Evolutionary conservation across 306 rosid species (phyloP).

Genomic region (Cucumis melo): DNA sequence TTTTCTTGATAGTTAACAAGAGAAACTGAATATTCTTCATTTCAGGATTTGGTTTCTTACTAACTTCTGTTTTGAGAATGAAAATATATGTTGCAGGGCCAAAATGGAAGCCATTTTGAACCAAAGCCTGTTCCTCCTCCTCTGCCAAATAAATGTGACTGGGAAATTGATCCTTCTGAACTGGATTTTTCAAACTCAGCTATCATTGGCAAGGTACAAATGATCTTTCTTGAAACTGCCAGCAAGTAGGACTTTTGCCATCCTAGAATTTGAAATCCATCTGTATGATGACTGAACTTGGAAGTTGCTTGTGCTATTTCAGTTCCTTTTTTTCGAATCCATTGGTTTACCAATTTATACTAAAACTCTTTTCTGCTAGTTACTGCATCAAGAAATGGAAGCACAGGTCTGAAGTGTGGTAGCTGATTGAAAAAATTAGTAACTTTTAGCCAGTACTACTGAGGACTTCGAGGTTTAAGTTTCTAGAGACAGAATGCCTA

Average conservation of each 20-base stretch:
- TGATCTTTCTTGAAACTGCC: slow-evolving; percentile 1
- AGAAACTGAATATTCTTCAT: slow-evolving; percentile 3
- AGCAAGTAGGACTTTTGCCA: neutral
- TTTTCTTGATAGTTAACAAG: neutral
- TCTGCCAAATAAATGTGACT: slow-evolving; percentile 89
- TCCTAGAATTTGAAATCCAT: neutral
- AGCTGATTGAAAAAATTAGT: neutral
- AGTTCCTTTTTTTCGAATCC: neutral
- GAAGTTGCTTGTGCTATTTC: neutral
- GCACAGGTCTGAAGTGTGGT: neutral
- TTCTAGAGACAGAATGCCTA: neutral
- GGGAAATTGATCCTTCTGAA: slow-evolving; percentile 95
- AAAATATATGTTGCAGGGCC: slow-evolving; percentile 50
- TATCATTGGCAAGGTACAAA: slow-evolving; percentile 70
- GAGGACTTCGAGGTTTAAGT: neutral
- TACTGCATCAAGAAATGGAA: neutral
- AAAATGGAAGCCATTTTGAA: slow-evolving; percentile 94
- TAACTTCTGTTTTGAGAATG: neutral
- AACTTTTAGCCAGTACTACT: neutral
- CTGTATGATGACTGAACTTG: neutral
- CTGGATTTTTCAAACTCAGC: slow-evolving; percentile 67
- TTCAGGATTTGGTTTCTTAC: neutral
- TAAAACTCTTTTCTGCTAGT: neutral
- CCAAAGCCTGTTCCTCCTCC: slow-evolving; percentile 83
- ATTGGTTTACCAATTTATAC: neutral